Evolutionary conservation across 495 filamentous ascomycete species (phyloP), one percentile per base, ranked within the genome.

Genomic region (Podospora pseudocomata): DNA sequence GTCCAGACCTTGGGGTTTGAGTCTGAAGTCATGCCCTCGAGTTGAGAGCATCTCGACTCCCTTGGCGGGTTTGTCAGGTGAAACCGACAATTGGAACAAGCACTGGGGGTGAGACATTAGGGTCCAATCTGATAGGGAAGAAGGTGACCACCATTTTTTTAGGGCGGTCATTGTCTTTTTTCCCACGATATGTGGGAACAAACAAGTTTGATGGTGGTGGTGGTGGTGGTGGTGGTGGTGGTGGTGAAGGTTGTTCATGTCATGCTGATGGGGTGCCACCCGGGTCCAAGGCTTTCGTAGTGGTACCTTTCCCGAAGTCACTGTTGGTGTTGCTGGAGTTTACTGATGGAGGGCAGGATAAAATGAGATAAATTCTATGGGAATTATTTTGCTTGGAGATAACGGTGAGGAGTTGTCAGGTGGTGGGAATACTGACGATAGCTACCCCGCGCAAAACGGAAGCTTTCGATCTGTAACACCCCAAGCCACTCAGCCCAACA

Each of bases 361-460:
- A 49, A 49, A 49, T 49, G 15, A 11, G 39, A 49, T 49, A 49
- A 49, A 49, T 49, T 49, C 39, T 13, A 5, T 49, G 39, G 39
- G 39, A 49, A 13, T 18, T 49, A 49, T 61, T 61, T 61, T 61
- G 16, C 23, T 27, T 59, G 19, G 19, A 59, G 19, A 23, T 59
- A 20, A 23, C 56, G 56, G 56, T 28, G 59, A 18, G n/a, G 26
- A 4, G 26, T 18, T 30, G 59, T 4, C 59, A 61, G 19, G 18
- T 11, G 30, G 30, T 30, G 59, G 59, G 16, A 32, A 23, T 5
- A 28, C 6, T 61, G 59, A 0, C 30, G 59, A 28, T 61, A 26
- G n/a, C 23, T 61, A 32, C 59, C 59, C 59, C 59, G 59, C 59
- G 23, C 20, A 61, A 61, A 61, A 61, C 59, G 59, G 59, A 61